phyloP scores from a whole-genome alignment of 805 yeast genomes.

The Sugiyamaella floridensis region DNA sequence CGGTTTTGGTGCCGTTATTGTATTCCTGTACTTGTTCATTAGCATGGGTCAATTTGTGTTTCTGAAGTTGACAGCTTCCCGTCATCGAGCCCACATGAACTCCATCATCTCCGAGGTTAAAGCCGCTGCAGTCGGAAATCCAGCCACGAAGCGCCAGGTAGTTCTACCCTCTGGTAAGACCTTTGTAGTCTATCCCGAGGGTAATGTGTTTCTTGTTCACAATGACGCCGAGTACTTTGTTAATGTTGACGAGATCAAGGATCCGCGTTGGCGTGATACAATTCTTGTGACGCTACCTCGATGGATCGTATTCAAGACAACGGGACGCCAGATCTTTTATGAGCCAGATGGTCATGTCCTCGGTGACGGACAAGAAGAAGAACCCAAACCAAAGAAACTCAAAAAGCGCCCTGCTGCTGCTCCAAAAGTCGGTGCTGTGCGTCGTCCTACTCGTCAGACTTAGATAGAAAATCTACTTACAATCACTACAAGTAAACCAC shows the following conservation, averaged over 20 bases:
- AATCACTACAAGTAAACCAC: not conserved
- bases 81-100: conserved; percentile 50
- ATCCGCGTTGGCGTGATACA: conserved; percentile 32
- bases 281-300: conserved; percentile 24
- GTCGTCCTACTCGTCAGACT: conserved; percentile 9
- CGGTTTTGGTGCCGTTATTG: conserved; percentile 45
- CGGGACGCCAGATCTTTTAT: conserved; percentile 14
- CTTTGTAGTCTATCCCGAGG: conserved; percentile 31
- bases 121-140: conserved; percentile 20
- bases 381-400: conserved; percentile 7
- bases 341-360: conserved; percentile 8
- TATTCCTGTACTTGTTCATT: conserved; percentile 44
- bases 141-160: conserved; percentile 24
- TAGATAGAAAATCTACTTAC: not conserved
- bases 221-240: conserved; percentile 28
- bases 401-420: conserved; percentile 15
- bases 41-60: conserved; percentile 54
- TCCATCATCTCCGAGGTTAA: conserved; percentile 28
- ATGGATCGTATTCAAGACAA: conserved; percentile 14
- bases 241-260: conserved; percentile 23
- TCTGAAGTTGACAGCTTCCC: conserved; percentile 46
- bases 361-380: conserved; percentile 1
- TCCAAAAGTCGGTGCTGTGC: conserved; percentile 14
- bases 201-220: conserved; percentile 26
- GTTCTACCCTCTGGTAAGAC: conserved; percentile 24